Evolutionary conservation across 257 asterid genomes (phyloP).

Genomic region (Solanum pinnatisectum): DNA sequence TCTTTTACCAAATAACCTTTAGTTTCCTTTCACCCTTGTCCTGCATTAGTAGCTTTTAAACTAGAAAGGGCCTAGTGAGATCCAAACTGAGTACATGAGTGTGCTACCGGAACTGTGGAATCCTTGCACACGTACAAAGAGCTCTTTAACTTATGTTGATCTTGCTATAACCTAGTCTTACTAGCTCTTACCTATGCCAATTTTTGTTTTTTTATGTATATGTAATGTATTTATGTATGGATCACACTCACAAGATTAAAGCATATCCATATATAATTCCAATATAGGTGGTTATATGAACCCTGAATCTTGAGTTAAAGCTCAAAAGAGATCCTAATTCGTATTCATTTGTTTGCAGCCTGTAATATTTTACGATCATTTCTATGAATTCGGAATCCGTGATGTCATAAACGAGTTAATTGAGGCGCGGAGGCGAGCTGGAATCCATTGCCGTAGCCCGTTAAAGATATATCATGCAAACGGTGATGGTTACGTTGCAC

Average conservation of each 20-base stretch:
- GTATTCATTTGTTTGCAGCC: slow-evolving; percentile 11
- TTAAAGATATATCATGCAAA: slow-evolving; percentile 32
- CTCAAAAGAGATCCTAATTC: background rate
- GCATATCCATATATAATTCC: background rate
- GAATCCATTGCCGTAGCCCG: slow-evolving; percentile 28
- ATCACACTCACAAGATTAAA: background rate
- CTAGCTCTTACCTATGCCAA: background rate
- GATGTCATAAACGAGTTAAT: slow-evolving; percentile 26
- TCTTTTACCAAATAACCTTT: background rate
- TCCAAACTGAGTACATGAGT: background rate
- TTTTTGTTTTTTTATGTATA: background rate
- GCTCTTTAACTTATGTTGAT: background rate
- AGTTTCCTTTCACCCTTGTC: background rate
- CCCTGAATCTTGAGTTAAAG: background rate
- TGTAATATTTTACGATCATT: slow-evolving; percentile 27
- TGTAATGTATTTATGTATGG: background rate
- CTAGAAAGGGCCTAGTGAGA: background rate
- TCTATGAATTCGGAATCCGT: slow-evolving; percentile 30
- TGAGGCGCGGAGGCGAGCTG: slow-evolving; percentile 29
- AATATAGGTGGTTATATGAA: background rate
- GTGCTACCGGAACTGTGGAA: background rate
- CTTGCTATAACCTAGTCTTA: background rate
- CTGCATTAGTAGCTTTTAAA: background rate
- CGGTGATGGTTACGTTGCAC: slow-evolving; percentile 29
- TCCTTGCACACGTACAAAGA: background rate